phyloP scores from a whole-genome alignment of 495 filamentous ascomycete species.

The Symbiotaphrina buchneri region DNA sequence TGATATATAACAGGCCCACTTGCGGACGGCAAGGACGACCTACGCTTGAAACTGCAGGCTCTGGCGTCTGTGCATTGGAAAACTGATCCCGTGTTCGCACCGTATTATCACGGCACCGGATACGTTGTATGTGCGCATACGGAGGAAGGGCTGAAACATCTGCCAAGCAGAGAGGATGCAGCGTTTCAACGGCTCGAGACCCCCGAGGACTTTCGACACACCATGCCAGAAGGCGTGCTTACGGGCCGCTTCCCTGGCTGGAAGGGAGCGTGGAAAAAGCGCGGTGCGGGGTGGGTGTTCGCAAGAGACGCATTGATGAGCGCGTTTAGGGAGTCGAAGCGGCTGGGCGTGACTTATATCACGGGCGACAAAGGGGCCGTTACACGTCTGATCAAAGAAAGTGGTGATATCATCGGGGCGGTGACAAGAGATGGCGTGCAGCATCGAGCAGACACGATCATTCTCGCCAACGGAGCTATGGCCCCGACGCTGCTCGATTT shows the following conservation, averaged over 20 bases:
- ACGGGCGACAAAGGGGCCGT: constrained; percentile 18
- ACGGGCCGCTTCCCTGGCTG: constrained; percentile 25
- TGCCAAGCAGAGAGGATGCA: constrained; percentile 15
- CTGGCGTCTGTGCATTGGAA: constrained; percentile 20
- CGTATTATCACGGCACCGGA: constrained; percentile 24
- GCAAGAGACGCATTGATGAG: constrained; percentile 22
- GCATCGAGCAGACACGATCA: constrained; percentile 17
- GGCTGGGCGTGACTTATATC: constrained; percentile 21
- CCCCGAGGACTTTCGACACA: constrained; percentile 21
- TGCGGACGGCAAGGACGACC: too few relatives aligned
- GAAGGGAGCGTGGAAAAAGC: constrained; percentile 22
- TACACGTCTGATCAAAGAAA: constrained; percentile 11
- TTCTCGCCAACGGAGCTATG: constrained; percentile 24
- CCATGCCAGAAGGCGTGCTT: constrained; percentile 26
- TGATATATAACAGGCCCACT: too few relatives aligned
- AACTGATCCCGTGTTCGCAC: constrained; percentile 21
- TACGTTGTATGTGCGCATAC: constrained; percentile 21
- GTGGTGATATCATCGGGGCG: constrained; percentile 16
- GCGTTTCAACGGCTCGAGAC: constrained; percentile 11
- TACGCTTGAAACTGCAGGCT: too few relatives aligned
- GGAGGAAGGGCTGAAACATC: constrained; percentile 14
- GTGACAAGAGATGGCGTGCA: constrained; percentile 14
- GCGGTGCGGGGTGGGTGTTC: constrained; percentile 25
- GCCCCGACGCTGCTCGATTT: constrained; percentile 23
- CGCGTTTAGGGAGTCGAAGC: constrained; percentile 18